phyloP scores from a whole-genome alignment of 2,329 filamentous ascomycete species.

The Dactylellina leptospora region DNA sequence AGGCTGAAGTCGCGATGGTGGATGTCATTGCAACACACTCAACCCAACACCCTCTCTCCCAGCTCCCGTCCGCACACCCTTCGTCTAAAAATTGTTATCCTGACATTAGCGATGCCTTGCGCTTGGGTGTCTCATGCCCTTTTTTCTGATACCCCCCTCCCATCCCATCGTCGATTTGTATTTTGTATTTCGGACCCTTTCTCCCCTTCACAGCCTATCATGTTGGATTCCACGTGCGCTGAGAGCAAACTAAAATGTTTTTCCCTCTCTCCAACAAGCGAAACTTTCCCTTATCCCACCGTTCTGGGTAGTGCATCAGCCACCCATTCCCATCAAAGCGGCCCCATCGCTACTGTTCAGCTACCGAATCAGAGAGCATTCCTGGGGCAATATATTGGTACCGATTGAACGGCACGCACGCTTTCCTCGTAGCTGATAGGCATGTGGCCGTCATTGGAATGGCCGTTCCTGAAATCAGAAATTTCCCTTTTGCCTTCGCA shows the following conservation, averaged over 20 bases:
- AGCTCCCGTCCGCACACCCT: background rate
- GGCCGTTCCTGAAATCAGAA: constrained; percentile 29
- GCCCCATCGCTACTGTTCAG: constrained; percentile 13
- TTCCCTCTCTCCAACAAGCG: background rate
- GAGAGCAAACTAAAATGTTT: background rate
- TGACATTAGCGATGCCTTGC: constrained; percentile 3
- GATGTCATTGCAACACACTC: constrained; percentile 10
- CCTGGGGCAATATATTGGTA: constrained; percentile 18
- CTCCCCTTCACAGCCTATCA: constrained; percentile 40
- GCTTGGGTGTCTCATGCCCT: constrained; percentile 16
- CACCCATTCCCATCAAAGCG: constrained; percentile 35
- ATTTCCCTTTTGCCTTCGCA: background rate
- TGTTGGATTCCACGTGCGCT: constrained; percentile 31
- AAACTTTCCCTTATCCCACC: constrained; percentile 10
- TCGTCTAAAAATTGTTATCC: background rate
- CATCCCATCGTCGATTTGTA: background rate
- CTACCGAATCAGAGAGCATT: constrained; percentile 30
- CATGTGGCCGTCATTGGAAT: constrained; percentile 45
- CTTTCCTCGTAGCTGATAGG: background rate
- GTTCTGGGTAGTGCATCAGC: constrained; percentile 16
- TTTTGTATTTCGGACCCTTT: constrained; percentile 1
- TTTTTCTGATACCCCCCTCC: background rate
- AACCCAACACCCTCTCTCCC: constrained; percentile 6
- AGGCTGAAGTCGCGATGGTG: constrained; percentile 27
- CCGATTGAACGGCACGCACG: constrained; percentile 30